phyloP scores from a whole-genome alignment of 371 early-diverging fungal genomes.

The Mucor racemosus region DNA sequence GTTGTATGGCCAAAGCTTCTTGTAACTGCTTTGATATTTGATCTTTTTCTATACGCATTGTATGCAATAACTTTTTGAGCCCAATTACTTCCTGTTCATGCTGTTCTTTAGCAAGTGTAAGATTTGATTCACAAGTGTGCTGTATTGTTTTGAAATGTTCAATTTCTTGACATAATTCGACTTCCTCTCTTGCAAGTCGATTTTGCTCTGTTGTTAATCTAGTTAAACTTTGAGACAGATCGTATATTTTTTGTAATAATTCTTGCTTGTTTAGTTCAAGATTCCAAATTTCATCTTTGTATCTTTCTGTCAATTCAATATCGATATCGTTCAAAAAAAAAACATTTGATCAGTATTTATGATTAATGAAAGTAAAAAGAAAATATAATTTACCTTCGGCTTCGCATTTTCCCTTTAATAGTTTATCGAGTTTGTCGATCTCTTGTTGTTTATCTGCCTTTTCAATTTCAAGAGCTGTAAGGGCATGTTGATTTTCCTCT shows the following conservation, averaged over 20 bases:
- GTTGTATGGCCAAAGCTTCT: not conserved
- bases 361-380: not conserved
- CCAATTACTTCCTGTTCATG: conserved; percentile 4
- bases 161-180: conserved; percentile 4
- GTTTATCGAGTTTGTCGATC: conserved; percentile 2
- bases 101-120: not conserved
- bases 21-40: conserved; percentile 10
- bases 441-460: conserved; percentile 26
- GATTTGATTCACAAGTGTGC: not conserved
- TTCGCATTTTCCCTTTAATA: conserved; percentile 14
- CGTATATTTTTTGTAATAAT: conserved; percentile 13
- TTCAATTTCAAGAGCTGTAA: conserved; percentile 18
- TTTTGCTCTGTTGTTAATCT: not conserved
- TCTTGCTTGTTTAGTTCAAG: conserved; percentile 29
- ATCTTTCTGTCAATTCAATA: conserved; percentile 16
- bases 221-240: not conserved
- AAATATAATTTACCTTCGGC: conserved; percentile 3
- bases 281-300: conserved; percentile 31
- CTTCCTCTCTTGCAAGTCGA: not conserved
- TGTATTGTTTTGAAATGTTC: conserved; percentile 16
- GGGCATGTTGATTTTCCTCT: conserved; percentile 12
- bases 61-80: conserved; percentile 5
- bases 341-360: conserved; percentile 12
- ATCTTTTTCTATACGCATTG: not conserved
- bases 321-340: conserved; percentile 18